phyloP scores from a whole-genome alignment of 2,329 filamentous ascomycete species.

The Nemania sp. region DNA sequence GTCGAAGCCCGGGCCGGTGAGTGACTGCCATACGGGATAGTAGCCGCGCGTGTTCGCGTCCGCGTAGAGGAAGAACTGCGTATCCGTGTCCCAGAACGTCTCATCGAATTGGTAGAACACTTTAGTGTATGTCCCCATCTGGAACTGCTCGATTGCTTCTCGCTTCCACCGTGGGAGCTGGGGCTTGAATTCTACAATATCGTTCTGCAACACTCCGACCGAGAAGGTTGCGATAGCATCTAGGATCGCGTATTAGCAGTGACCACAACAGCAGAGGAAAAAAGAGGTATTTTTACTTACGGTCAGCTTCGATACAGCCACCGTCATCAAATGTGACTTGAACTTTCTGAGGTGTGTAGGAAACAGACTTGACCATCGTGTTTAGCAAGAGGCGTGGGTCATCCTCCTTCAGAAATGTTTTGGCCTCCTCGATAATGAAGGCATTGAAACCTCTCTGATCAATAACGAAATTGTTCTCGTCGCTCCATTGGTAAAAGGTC shows the following conservation, averaged over 20 bases:
- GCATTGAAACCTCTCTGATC: conserved; percentile 65
- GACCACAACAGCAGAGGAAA: background rate
- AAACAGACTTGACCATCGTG: conserved; percentile 58
- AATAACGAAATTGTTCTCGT: conserved; percentile 62
- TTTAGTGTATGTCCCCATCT: conserved; percentile 74
- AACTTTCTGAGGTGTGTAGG: conserved; percentile 56
- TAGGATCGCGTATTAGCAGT: conserved; percentile 27
- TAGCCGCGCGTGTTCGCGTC: conserved; percentile 47
- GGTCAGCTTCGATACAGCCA: conserved; percentile 39
- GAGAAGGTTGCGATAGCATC: conserved; percentile 68
- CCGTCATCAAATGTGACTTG: conserved; percentile 57
- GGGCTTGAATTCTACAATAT: conserved; percentile 61
- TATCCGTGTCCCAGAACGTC: conserved; percentile 63
- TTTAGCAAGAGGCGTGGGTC: conserved; percentile 62
- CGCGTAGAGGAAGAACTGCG: conserved; percentile 51
- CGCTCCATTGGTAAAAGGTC: conserved; percentile 64
- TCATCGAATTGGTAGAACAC: conserved; percentile 71
- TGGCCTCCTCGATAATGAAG: conserved; percentile 60
- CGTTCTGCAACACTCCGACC: conserved; percentile 67
- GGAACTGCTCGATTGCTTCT: conserved; percentile 63
- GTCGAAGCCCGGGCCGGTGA: conserved; percentile 60
- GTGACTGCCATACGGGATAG: conserved; percentile 65
- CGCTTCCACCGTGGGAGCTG: conserved; percentile 66
- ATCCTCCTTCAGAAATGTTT: conserved; percentile 57
- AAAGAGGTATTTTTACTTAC: conserved; percentile 27